Evolutionary conservation across 371 early-diverging fungal genomes (phyloP).

Genomic region (Lichtheimia ornata): DNA sequence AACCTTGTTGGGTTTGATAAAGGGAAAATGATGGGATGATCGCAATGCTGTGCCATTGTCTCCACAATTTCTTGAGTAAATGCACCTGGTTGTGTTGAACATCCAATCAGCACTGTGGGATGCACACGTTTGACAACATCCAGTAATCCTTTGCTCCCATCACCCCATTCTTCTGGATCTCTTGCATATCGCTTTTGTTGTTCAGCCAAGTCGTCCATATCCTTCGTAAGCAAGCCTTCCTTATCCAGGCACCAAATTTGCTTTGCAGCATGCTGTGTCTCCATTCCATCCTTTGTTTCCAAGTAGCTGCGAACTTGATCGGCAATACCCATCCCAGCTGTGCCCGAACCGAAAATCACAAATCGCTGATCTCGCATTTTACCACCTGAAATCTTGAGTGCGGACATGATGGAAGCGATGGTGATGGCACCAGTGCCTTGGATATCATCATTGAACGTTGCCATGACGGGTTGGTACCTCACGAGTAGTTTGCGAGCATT

Average conservation of each 20-base stretch:
- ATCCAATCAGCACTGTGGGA: conserved; percentile 34
- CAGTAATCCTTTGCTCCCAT: conserved; percentile 8
- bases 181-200: conserved; percentile 18
- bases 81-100: conserved; percentile 26
- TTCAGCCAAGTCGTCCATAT: conserved; percentile 10
- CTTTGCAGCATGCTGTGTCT: conserved; percentile 11
- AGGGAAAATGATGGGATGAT: conserved; percentile 31
- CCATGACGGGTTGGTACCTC: conserved; percentile 21
- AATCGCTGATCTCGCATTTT: conserved; percentile 24
- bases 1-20: conserved; percentile 33
- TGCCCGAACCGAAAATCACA: conserved; percentile 33
- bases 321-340: conserved; percentile 34
- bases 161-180: conserved; percentile 8
- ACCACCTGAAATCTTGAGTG: conserved; percentile 17
- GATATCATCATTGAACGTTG: conserved; percentile 39
- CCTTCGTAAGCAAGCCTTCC: conserved; percentile 22
- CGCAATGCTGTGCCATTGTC: conserved; percentile 24
- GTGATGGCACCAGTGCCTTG: conserved; percentile 28
- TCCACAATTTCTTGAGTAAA: conserved; percentile 28
- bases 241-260: conserved; percentile 29
- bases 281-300: neutral
- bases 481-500: conserved; percentile 24
- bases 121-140: conserved; percentile 30
- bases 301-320: conserved; percentile 19
- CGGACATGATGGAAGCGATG: conserved; percentile 16